These are phyloP conservation scores for Aspergillus ibericus DNA, from an alignment of 2,329 filamentous ascomycete genomes.

Conservation along the genomic window DNA sequence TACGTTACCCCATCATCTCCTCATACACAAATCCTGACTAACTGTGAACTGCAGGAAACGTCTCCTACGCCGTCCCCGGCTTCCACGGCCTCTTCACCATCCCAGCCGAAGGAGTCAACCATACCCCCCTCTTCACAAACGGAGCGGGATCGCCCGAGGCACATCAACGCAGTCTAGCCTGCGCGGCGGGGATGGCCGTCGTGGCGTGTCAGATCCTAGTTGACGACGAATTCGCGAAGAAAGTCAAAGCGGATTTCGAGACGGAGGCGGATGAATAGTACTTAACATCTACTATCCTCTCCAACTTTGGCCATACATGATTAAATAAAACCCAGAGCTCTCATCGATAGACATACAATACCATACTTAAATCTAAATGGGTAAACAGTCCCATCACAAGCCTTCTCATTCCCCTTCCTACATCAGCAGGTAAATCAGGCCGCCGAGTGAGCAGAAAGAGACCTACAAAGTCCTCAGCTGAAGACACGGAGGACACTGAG, in stretches of 20 bases:
- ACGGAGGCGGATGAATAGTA: slow-evolving; percentile 4
- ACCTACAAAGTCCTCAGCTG: too few species aligned
- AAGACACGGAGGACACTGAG: too few species aligned
- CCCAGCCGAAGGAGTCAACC: slow-evolving; percentile 50
- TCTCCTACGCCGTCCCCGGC: slow-evolving; percentile 48
- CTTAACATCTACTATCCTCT: too few species aligned
- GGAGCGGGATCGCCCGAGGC: slow-evolving; percentile 52
- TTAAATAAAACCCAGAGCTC: too few species aligned
- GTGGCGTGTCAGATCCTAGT: slow-evolving; percentile 31
- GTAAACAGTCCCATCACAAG: too few species aligned
- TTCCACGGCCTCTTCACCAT: slow-evolving; percentile 45
- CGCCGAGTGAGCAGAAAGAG: too few species aligned
- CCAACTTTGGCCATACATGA: too few species aligned
- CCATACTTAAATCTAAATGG: too few species aligned
- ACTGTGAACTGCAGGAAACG: slow-evolving; percentile 35
- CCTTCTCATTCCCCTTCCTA: too few species aligned
- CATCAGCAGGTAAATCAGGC: too few species aligned
- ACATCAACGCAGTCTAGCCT: slow-evolving; percentile 44
- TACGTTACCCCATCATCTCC: slow-evolving; percentile 11
- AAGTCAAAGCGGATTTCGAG: slow-evolving; percentile 27
- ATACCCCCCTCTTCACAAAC: slow-evolving; percentile 55
- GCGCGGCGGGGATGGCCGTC: slow-evolving; percentile 33
- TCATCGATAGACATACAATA: too few species aligned
- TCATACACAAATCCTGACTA: not conserved
- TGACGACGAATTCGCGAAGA: slow-evolving; percentile 29